Conservation (phyloP, 345 rosid genomes). For the Sonneratia alba region DNA sequence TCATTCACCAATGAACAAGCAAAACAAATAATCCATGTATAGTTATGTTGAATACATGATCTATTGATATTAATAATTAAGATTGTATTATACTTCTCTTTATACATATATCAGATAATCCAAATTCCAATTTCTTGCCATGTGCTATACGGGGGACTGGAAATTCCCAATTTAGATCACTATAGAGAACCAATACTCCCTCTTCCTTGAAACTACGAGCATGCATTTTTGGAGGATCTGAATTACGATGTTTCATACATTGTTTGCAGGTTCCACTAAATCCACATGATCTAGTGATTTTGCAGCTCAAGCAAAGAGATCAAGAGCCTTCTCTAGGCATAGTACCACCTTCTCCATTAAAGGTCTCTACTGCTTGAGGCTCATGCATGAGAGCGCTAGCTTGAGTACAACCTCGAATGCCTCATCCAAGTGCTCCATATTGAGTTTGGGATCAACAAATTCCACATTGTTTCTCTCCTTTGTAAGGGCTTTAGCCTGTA, state of each 20-base stretch:
- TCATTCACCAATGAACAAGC: not conserved
- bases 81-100: no score
- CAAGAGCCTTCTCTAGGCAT: constrained; percentile 29
- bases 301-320: constrained; percentile 15
- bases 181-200: no score
- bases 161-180: no score
- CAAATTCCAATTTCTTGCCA: no score
- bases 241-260: not conserved
- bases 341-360: constrained; percentile 46
- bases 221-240: no score
- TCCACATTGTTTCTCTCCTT: constrained; percentile 30
- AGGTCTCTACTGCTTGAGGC: constrained; percentile 43
- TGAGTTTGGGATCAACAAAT: constrained; percentile 42
- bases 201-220: no score
- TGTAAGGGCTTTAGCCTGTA: constrained; percentile 35
- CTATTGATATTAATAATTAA: no score
- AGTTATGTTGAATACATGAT: no score
- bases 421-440: constrained; percentile 36
- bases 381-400: constrained; percentile 49
- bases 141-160: no score
- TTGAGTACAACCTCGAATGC: constrained; percentile 32
- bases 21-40: no score
- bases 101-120: no score
- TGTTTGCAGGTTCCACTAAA: not conserved
- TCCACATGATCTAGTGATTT: not conserved